phyloP scores from a whole-genome alignment of 495 filamentous ascomycete genomes.

The Lasiosphaeria hispida region DNA sequence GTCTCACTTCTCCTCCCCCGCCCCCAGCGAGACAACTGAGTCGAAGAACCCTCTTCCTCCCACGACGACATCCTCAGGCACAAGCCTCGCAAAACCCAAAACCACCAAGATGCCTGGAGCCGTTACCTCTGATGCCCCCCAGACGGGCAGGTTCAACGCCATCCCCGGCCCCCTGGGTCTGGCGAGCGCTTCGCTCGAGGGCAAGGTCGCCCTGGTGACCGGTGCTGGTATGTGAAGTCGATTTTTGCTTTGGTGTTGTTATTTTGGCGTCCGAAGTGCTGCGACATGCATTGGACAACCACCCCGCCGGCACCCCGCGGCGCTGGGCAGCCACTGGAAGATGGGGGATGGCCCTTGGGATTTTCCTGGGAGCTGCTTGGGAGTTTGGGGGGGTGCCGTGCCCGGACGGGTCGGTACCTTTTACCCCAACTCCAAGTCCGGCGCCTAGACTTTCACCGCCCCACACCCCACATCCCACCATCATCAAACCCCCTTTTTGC shows the following conservation, averaged over 20 bases:
- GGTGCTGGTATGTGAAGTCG: slow-evolving; percentile 39
- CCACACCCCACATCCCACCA: slow-evolving; percentile 12
- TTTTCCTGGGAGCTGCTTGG: too few relatives aligned
- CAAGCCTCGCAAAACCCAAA: slow-evolving; percentile 14
- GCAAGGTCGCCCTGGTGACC: slow-evolving; percentile 52
- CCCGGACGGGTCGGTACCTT: slow-evolving; percentile 20
- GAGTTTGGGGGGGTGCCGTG: neutral
- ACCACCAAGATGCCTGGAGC: slow-evolving; percentile 40
- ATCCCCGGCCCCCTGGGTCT: slow-evolving; percentile 51
- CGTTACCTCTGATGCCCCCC: neutral
- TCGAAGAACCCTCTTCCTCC: slow-evolving; percentile 12
- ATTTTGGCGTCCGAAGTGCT: slow-evolving; percentile 1
- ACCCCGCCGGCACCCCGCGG: too few relatives aligned
- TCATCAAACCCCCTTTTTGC: slow-evolving; percentile 5
- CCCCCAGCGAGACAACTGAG: slow-evolving; percentile 22
- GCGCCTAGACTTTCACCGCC: slow-evolving; percentile 17
- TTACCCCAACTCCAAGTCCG: slow-evolving; percentile 39
- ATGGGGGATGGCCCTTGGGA: too few relatives aligned
- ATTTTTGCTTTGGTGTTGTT: neutral
- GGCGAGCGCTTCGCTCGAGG: slow-evolving; percentile 46
- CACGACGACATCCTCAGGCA: slow-evolving; percentile 14
- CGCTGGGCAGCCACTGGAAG: too few relatives aligned
- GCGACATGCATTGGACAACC: neutral
- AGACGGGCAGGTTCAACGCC: slow-evolving; percentile 38
- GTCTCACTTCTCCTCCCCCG: slow-evolving; percentile 26